A percentile compares a stretch with the other conserved stretches of the same genome.
Conservation (phyloP, 805 yeast genomes). For the Ogataea corticis region DNA sequence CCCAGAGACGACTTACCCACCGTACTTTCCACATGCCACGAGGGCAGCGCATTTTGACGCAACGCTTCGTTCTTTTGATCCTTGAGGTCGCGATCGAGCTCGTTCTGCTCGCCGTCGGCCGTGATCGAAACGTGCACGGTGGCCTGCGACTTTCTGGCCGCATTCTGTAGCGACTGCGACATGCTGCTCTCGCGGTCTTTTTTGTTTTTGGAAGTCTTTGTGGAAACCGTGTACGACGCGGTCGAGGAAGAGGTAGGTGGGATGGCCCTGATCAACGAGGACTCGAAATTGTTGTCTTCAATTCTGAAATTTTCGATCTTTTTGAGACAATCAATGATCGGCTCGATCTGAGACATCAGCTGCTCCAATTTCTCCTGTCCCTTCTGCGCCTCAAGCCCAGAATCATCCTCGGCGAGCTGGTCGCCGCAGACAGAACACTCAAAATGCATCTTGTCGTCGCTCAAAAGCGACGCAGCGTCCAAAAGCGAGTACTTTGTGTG, state of each 20-base stretch:
- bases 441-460: slow-evolving; percentile 79
- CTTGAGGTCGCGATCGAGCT: slow-evolving; percentile 61
- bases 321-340: slow-evolving; percentile 79
- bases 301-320: slow-evolving; percentile 76
- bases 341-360: slow-evolving; percentile 87
- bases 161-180: slow-evolving; percentile 35
- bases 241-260: slow-evolving; percentile 76
- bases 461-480: slow-evolving; percentile 81
- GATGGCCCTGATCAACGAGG: slow-evolving; percentile 74
- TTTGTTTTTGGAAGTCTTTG: slow-evolving; percentile 33
- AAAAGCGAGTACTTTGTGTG: slow-evolving; percentile 76
- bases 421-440: slow-evolving; percentile 83
- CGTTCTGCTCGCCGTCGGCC: slow-evolving; percentile 74
- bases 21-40: slow-evolving; percentile 93
- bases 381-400: slow-evolving; percentile 75
- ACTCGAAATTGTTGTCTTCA: slow-evolving; percentile 88
- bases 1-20: slow-evolving; percentile 70
- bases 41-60: slow-evolving; percentile 92
- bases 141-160: slow-evolving; percentile 61
- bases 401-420: slow-evolving; percentile 81
- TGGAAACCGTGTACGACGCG: slow-evolving; percentile 68
- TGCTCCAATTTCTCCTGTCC: slow-evolving; percentile 80
- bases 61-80: slow-evolving; percentile 70
- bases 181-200: slow-evolving; percentile 19
- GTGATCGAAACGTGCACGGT: slow-evolving; percentile 88